Conservation (phyloP, 257 asterid species). For the Ehretia macrophylla region DNA sequence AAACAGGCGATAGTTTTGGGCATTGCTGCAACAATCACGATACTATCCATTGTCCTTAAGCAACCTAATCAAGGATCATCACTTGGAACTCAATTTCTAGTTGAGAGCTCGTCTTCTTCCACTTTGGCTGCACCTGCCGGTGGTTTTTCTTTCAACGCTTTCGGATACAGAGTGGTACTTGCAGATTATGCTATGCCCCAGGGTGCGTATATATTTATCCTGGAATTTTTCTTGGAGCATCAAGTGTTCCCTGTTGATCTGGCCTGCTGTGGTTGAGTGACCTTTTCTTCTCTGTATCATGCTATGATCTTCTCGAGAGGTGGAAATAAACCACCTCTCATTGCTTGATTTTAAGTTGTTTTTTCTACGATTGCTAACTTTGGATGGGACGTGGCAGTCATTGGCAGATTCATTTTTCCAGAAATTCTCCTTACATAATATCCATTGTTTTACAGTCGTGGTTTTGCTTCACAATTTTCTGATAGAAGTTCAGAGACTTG, state of each 20-base stretch:
- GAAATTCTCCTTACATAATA: constrained; percentile 63
- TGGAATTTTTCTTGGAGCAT: not conserved
- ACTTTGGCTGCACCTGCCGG: constrained; percentile 31
- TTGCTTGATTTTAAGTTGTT: no score
- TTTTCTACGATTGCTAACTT: constrained; percentile 37
- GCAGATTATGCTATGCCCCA: constrained; percentile 76
- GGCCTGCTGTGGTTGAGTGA: not conserved
- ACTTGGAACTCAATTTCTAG: constrained; percentile 42
- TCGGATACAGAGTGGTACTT: constrained; percentile 67
- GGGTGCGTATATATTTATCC: constrained; percentile 39
- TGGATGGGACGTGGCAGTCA: constrained; percentile 83
- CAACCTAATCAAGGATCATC: constrained; percentile 46
- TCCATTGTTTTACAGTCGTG: constrained; percentile 56
- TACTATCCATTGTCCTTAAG: constrained; percentile 42
- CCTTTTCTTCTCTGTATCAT: no score
- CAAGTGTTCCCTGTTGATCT: constrained; percentile 3
- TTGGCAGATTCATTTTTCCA: constrained; percentile 60
- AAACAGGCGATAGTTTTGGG: constrained; percentile 58
- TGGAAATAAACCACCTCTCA: no score
- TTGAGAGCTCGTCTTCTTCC: constrained; percentile 41
- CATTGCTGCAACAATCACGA: constrained; percentile 59
- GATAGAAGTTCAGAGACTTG: not conserved
- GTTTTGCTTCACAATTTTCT: not conserved
- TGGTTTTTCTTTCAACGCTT: constrained; percentile 64
- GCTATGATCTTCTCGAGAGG: no score